Base-by-base conservation (phyloP, 768 basidiomycete genomes). In the Boletus sp. region DNA sequence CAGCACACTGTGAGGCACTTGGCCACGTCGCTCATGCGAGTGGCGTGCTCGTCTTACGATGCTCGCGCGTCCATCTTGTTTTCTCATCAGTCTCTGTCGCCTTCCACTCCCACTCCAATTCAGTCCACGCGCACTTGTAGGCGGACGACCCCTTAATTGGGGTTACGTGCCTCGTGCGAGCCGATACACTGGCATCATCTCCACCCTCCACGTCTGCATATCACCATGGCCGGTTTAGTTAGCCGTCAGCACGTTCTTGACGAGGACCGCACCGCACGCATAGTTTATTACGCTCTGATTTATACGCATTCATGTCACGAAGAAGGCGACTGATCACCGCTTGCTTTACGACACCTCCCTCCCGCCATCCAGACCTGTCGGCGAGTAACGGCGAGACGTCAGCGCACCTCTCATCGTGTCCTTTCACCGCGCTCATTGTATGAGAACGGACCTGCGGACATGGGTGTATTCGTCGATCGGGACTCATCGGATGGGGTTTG, bases 131-230 rank as follows among this genome's bases (percentile, higher is more conserved):
- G 64, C 70, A 79, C 81, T 83, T 70, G 82, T 82, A 79, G 77
- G 80, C 79, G 84, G 51, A 85, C 84, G 85, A 87, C 84, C 87
- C 81, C 87, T 88, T 89, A 53, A 70, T 64, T 88, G 88, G 80
- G 86, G 87, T 86, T 83, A 76, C 83, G 85, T 84, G 79, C 79
- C 80, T 85, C 84, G 83, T 77, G 77, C 78, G 74, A 76, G 84
- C 87, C 87, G 73, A 90, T 67, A 88, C 88, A 85, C 77, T 68
- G 86, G 86, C 66, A 54, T 79, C 80, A 72, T 73, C 70, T 60
- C 71, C 66, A 14, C 62, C 54, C 70, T 68, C 47, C 51, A 47
- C 47, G 52, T 59, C 66, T 58, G 46, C 45, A 5, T 50, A 49
- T 64, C 61, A 60, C 60, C 51, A 50, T 43, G 33, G 41, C 55